phyloP scores from a whole-genome alignment of 345 rosid genomes.

The Ailanthus altissimus region DNA sequence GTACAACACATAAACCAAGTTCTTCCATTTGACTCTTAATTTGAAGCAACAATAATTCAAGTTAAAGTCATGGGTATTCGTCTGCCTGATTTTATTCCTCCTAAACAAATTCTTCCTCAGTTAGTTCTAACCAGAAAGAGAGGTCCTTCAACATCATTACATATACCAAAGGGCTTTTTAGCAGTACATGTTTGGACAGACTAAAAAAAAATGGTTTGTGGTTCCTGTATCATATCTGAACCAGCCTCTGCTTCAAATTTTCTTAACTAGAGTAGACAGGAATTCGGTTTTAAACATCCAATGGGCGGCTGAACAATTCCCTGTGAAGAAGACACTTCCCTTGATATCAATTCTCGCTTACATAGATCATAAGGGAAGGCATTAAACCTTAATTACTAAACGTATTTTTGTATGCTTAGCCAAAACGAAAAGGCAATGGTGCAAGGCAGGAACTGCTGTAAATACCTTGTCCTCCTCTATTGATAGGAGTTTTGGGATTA shows the following conservation, averaged over 20 bases:
- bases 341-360: slow-evolving; percentile 34
- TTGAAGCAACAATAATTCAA: neutral
- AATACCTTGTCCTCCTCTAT: neutral
- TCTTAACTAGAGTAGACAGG: slow-evolving; percentile 37
- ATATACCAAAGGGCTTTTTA: slow-evolving; percentile 21
- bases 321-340: slow-evolving; percentile 35
- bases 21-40: neutral
- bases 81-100: too few relatives aligned
- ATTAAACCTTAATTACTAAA: too few relatives aligned
- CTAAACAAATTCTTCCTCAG: slow-evolving; percentile 12
- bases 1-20: too few relatives aligned
- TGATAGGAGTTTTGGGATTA: neutral
- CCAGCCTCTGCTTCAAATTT: slow-evolving; percentile 39
- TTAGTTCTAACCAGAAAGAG: neutral
- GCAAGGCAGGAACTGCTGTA: too few relatives aligned
- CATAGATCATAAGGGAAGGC: slow-evolving; percentile 4
- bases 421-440: too few relatives aligned
- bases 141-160: slow-evolving; percentile 2
- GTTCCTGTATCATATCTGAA: slow-evolving; percentile 38
- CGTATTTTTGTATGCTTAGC: neutral
- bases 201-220: slow-evolving; percentile 28
- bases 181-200: slow-evolving; percentile 26
- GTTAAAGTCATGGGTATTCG: slow-evolving; percentile 5
- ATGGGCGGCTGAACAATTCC: slow-evolving; percentile 43
- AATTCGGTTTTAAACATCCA: slow-evolving; percentile 42